Base-by-base conservation (phyloP, 2,329 filamentous ascomycete genomes). In the Colletotrichum lini region DNA sequence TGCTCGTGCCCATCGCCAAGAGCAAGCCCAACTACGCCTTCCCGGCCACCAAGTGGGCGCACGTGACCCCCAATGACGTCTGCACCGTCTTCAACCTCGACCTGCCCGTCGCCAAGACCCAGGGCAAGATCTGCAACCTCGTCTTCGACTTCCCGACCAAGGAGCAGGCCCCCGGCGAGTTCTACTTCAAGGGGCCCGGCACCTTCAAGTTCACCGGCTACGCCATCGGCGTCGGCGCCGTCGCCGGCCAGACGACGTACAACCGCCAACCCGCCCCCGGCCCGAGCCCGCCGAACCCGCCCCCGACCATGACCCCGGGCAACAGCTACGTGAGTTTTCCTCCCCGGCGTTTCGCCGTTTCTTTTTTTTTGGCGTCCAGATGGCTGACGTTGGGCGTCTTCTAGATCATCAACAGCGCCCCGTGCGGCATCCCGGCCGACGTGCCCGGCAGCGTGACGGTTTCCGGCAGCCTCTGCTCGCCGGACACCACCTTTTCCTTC, bases 51-150 rank as follows among this genome's bases (percentile, higher is more conserved):
- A 62, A 68, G 59, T 23, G 18, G 58, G 69, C 65, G 0, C 3
- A 30, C 7, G 52, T 72, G 4, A 72, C 69, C 8, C 69, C 69
- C 26, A 45, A 49, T 10, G 65, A 70, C 21, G 13, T 70, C 21
- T 72, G 69, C 65, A 72, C 69, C 45, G n/a, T 72, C 53, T 68
- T 72, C 65, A 70, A 72, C 65, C 69, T 72, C 44, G 58, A 64
- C 47, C 26, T 72, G 18, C 69, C 69, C 40, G 65, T 64, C 15
- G 69, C 58, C 8, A 15, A 42, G 54, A 72, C 69, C 45, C 69
- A 69, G 45, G 65, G 65, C 69, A 72, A 72, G 40, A 47, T 70
- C 40, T 72, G 69, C 59, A 72, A 63, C 53, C 66, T 72, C 45
- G 65, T 68, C 54, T 72, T 72, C 45, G 65, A 68, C 53, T 72